A percentile compares a stretch with the other conserved stretches of the same genome.
Conservation (phyloP, 176 grass and related monocot species). For the Poa annua region DNA sequence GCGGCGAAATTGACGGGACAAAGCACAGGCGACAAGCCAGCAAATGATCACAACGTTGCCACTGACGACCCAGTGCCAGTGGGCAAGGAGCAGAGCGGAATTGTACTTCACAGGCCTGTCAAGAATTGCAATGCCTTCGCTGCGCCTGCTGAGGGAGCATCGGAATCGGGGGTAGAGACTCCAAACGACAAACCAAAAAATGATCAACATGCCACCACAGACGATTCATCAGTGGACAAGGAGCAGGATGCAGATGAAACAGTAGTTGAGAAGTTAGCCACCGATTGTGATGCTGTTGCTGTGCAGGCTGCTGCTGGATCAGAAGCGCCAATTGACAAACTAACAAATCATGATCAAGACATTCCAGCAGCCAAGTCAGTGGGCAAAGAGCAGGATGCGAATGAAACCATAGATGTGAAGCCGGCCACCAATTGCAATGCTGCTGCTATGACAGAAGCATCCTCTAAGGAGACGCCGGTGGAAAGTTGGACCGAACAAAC, state of each 20-base stretch:
- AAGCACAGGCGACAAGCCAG: not conserved
- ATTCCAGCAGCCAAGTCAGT: not conserved
- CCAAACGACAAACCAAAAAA: not conserved
- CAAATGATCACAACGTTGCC: not conserved
- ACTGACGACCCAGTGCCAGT: not conserved
- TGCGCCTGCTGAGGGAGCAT: not conserved
- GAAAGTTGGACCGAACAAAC: not conserved
- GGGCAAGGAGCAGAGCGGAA: not conserved
- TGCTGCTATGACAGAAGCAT: not conserved
- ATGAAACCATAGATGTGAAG: slow-evolving; percentile 12
- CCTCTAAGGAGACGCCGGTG: not conserved
- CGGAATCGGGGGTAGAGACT: not conserved
- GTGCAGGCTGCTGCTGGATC: not conserved
- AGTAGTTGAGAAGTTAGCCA: not conserved
- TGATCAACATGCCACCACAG: not conserved
- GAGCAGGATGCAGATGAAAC: not conserved
- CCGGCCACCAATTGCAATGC: not conserved
- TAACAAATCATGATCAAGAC: not conserved
- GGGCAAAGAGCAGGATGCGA: not conserved
- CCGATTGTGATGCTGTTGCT: not conserved
- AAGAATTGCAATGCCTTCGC: not conserved
- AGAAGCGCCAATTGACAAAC: not conserved
- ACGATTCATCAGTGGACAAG: not conserved
- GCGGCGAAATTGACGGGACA: not conserved
- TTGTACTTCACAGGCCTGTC: not conserved